Conservation (phyloP, 306 rosid species). For the Castanea mollissima region DNA sequence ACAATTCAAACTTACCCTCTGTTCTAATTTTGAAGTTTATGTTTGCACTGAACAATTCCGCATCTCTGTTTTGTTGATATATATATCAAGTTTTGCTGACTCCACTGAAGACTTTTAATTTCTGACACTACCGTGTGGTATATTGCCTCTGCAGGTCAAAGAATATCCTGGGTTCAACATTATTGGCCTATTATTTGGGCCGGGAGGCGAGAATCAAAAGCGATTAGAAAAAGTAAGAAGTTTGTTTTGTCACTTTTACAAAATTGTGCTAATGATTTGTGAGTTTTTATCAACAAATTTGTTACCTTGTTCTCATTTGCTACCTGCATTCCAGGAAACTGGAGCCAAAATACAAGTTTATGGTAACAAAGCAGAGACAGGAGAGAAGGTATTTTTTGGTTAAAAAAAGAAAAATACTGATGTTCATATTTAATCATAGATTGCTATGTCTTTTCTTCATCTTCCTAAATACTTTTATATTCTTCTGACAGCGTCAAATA, state of each 20-base stretch:
- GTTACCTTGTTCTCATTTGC: background rate
- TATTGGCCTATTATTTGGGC: conserved; percentile 70
- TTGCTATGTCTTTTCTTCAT: background rate
- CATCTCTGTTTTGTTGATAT: background rate
- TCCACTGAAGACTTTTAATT: background rate
- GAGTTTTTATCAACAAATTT: conserved; percentile 8
- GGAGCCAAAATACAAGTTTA: conserved; percentile 76
- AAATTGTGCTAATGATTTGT: conserved; percentile 5
- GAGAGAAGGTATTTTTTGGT: conserved; percentile 54
- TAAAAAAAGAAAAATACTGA: background rate
- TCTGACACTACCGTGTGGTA: conserved; percentile 17
- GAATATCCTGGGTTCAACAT: conserved; percentile 76
- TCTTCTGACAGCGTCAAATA: conserved; percentile 4
- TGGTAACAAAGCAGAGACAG: conserved; percentile 62
- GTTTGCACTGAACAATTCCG: background rate
- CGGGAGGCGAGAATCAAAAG: conserved; percentile 81
- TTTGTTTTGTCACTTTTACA: background rate
- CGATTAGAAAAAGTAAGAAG: conserved; percentile 74
- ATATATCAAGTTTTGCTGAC: background rate
- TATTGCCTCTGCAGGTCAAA: conserved; percentile 60
- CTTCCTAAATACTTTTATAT: background rate
- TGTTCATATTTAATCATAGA: background rate
- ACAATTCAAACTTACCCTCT: background rate
- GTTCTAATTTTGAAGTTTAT: background rate
- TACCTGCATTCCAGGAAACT: conserved; percentile 64